A percentile compares a stretch with the other conserved stretches of the same genome.
Evolutionary conservation across 805 yeast genomes (phyloP).

Genomic region (Ogataea methanolica): DNA sequence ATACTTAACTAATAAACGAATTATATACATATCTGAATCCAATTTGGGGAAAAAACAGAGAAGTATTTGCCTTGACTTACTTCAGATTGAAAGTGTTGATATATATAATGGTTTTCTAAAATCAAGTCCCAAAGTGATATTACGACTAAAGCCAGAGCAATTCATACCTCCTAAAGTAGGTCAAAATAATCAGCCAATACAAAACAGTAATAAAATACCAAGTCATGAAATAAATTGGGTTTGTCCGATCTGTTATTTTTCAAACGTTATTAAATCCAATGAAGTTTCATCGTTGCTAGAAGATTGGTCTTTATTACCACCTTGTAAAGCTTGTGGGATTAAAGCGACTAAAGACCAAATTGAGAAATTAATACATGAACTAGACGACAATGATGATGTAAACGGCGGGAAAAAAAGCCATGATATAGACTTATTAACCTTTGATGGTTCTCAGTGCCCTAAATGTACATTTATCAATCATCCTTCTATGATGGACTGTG

Average conservation of each 20-base stretch:
- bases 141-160: constrained; percentile 13
- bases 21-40: constrained; percentile 56
- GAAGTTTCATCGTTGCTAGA: constrained; percentile 6
- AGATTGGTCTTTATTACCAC: constrained; percentile 30
- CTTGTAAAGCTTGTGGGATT: constrained; percentile 63
- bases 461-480: constrained; percentile 71
- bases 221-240: constrained; percentile 51
- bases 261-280: constrained; percentile 41
- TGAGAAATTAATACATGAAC: constrained; percentile 13
- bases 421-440: constrained; percentile 15
- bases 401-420: not conserved
- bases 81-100: constrained; percentile 17
- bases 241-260: constrained; percentile 84
- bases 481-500: constrained; percentile 72
- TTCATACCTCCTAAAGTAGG: not conserved
- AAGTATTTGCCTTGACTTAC: constrained; percentile 13
- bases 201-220: not conserved
- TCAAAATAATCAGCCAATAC: not conserved
- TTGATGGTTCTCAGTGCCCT: constrained; percentile 40
- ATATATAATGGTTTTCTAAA: constrained; percentile 55
- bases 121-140: constrained; percentile 71
- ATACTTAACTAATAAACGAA: constrained; percentile 68
- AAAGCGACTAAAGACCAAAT: constrained; percentile 35
- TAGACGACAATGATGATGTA: not conserved
- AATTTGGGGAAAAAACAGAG: not conserved